Percentiles rank a stretch among this genome's conserved stretches.
These are phyloP conservation scores for Syzygium aromaticum DNA, from an alignment of 345 rosid genomes.

Conservation along the genomic window DNA sequence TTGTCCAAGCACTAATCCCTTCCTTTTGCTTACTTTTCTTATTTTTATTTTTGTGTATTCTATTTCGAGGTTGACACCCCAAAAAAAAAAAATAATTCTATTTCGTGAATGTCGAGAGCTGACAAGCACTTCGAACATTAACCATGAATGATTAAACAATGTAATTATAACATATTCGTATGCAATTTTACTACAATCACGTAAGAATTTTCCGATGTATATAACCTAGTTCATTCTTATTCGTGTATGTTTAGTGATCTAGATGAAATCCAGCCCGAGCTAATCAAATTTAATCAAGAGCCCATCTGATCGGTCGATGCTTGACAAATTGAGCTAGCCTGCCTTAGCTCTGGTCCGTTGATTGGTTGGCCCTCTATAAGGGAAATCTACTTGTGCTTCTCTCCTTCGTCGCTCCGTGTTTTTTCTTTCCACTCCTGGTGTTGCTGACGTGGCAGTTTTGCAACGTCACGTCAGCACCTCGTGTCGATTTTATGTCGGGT, in stretches of 20 bases:
- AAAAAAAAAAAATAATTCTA: rapidly evolving
- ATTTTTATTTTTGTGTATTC: not conserved
- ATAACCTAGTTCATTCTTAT: no score
- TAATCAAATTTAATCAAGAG: not conserved
- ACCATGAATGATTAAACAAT: not conserved
- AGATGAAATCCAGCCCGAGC: not conserved
- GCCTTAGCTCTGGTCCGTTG: not conserved
- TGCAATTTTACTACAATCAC: not conserved
- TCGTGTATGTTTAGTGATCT: no score
- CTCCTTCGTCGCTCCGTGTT: not conserved
- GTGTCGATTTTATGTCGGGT: not conserved
- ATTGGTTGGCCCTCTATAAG: not conserved
- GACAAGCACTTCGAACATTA: not conserved
- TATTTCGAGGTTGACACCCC: not conserved
- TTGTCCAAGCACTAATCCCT: not conserved
- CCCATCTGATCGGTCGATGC: not conserved
- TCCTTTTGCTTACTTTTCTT: not conserved
- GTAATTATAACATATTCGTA: no score
- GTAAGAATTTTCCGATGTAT: no score
- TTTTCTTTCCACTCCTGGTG: not conserved
- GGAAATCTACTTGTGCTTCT: not conserved
- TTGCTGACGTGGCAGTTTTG: not conserved
- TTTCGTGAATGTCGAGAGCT: not conserved
- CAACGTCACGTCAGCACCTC: no score
- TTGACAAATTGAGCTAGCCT: not conserved